Percentiles rank a stretch among this genome's conserved stretches.
Evolutionary conservation across 2,329 filamentous ascomycete species (phyloP).

Genomic region (Fusarium tupiense): DNA sequence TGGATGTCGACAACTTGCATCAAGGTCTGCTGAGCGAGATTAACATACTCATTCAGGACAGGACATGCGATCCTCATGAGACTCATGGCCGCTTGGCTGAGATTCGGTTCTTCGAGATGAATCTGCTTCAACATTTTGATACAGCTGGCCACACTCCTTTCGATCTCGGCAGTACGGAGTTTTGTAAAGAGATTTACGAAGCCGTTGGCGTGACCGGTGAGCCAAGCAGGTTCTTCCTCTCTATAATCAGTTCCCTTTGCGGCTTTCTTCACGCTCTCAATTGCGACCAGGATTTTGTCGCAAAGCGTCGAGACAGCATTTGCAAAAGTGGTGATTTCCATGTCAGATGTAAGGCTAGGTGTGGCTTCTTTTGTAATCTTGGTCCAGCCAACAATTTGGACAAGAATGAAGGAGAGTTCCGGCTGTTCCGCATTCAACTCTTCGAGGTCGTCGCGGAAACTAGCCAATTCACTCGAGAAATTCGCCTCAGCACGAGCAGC

Average conservation of each 20-base stretch:
- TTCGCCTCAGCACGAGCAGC: constrained; percentile 48
- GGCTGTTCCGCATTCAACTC: constrained; percentile 55
- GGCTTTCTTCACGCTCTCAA: constrained; percentile 75
- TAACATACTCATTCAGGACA: constrained; percentile 77
- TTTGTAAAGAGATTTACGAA: constrained; percentile 64
- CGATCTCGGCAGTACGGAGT: constrained; percentile 68
- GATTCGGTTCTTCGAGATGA: constrained; percentile 41
- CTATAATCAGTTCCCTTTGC: constrained; percentile 53
- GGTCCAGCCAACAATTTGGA: constrained; percentile 75
- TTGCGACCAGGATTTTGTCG: constrained; percentile 80
- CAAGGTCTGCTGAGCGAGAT: constrained; percentile 68
- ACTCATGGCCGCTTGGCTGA: constrained; percentile 45
- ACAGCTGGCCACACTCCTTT: constrained; percentile 51
- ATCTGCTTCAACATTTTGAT: constrained; percentile 50
- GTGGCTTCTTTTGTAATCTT: constrained; percentile 42
- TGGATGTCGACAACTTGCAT: constrained; percentile 72
- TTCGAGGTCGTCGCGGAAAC: constrained; percentile 55
- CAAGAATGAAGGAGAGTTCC: constrained; percentile 70
- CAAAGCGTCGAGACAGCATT: constrained; percentile 70
- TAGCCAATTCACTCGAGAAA: constrained; percentile 49
- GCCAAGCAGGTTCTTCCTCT: constrained; percentile 51
- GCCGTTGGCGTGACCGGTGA: constrained; percentile 57
- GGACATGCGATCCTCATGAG: constrained; percentile 60
- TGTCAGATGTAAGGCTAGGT: constrained; percentile 6
- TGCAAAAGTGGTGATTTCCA: constrained; percentile 59